Evolutionary conservation across 305 asterid species (phyloP), one percentile per base, ranked within the genome.

Genomic region (Solanum hybrid): DNA sequence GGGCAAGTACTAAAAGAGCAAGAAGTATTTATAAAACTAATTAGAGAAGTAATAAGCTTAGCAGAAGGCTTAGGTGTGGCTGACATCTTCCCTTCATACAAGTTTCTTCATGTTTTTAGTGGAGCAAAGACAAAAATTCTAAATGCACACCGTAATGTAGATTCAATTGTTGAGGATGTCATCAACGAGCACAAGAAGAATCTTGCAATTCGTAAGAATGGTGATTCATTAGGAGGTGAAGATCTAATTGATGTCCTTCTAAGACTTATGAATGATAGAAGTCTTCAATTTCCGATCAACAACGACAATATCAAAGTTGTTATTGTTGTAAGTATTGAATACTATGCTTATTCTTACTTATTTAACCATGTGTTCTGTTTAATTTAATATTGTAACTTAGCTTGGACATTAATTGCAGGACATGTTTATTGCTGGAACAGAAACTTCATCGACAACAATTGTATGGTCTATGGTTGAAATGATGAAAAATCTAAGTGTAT

Each of bases 201-300:
- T 37, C 17, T 68, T 15, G 77, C 51, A 32, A 33, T 1, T 9
- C 22, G 22, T 3, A 34, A 37, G 8, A 22, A 15, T 26, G 61
- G 17, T 7, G 65, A 15, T 39, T 72, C 81, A 10, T 29, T 37
- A 31, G 80, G 87, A 7, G 90, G 89, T 24, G 90, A 89, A 65
- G 91, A 88, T 65, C 34, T 89, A 57, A 31, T 92, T n/a, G 92
- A 89, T 79, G 90, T 91, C 57, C 90, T 92, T 4, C 39, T 92
- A 36, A 77, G 34, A 29, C 78, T 75, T 13, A 86, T 80, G 86
- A 34, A 92, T 29, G 86, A 41, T 11, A 57, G 33, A 37, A 76
- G 61, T n/a, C 73, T 87, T 68, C 86, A 84, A 78, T 41, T 90
- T 34, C 90, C 91, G 1, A 76, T 92, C 88, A 87, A 89, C 87